These are phyloP conservation scores for Xylaria sp. DNA, from an alignment of 2,329 filamentous ascomycete species.

Conservation along the genomic window DNA sequence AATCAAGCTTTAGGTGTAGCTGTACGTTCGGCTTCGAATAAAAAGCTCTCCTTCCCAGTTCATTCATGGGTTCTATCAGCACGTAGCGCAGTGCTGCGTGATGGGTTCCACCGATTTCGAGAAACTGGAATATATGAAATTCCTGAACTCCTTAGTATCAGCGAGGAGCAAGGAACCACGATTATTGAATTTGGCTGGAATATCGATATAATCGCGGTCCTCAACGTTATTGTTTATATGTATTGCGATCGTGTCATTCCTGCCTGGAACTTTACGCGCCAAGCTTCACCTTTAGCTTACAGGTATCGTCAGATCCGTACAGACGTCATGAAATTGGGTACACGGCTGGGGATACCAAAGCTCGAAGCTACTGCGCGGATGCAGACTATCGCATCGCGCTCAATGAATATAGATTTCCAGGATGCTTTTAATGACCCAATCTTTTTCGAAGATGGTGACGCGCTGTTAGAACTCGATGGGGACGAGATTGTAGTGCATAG, in stretches of 20 bases:
- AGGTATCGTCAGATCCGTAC: constrained; percentile 82
- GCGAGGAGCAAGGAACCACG: constrained; percentile 61
- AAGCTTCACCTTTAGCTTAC: constrained; percentile 72
- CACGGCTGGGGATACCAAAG: constrained; percentile 73
- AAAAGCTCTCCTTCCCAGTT: constrained; percentile 78
- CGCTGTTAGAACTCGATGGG: constrained; percentile 80
- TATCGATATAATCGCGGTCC: constrained; percentile 79
- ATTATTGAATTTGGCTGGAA: constrained; percentile 73
- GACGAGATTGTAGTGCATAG: constrained; percentile 81
- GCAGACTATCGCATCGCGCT: constrained; percentile 73
- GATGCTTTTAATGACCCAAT: constrained; percentile 73
- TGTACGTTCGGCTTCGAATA: constrained; percentile 69
- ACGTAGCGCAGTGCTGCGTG: constrained; percentile 76
- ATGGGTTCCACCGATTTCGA: constrained; percentile 68
- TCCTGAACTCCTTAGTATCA: constrained; percentile 70
- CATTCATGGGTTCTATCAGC: constrained; percentile 84
- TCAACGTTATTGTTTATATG: constrained; percentile 82
- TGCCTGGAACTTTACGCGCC: constrained; percentile 84
- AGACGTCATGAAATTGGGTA: constrained; percentile 89
- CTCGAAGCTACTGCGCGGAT: constrained; percentile 82
- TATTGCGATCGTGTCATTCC: constrained; percentile 86
- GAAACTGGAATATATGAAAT: constrained; percentile 65
- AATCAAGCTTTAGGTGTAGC: constrained; percentile 58
- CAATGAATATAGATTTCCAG: constrained; percentile 76
- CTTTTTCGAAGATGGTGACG: constrained; percentile 84